Evolutionary conservation across 352 stramenopile genomes (phyloP).

Genomic region (Globisporangium recalcitrans): DNA sequence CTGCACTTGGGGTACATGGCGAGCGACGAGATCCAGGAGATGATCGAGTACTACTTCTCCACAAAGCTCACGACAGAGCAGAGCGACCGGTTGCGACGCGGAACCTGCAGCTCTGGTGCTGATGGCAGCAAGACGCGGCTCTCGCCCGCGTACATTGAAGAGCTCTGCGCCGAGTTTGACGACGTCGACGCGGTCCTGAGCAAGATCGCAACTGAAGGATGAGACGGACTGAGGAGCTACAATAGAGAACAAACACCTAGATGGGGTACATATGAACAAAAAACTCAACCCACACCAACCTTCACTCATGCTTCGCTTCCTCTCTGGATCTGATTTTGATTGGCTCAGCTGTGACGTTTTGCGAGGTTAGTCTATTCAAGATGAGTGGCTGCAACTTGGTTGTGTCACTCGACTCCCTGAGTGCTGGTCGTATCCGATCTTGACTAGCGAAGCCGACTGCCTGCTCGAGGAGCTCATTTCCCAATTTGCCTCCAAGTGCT

Average conservation of each 20-base stretch:
- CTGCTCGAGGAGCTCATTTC: slow-evolving; percentile 1
- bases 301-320: not conserved
- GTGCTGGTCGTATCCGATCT: not conserved
- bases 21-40: slow-evolving; percentile 29
- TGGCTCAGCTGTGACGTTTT: not conserved
- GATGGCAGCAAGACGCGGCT: not conserved
- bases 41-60: slow-evolving; percentile 59
- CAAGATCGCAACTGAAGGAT: slow-evolving; percentile 1
- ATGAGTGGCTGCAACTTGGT: not conserved
- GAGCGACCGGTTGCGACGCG: not conserved
- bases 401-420: not conserved
- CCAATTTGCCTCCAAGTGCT: not conserved
- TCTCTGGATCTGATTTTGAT: no score
- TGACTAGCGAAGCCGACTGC: no score
- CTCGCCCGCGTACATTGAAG: slow-evolving; percentile 10
- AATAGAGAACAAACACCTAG: not conserved
- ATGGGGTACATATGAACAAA: not conserved
- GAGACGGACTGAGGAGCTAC: not conserved
- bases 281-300: not conserved
- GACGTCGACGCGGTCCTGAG: slow-evolving; percentile 7
- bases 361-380: not conserved
- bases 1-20: slow-evolving; percentile 62
- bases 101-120: not conserved
- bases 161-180: slow-evolving; percentile 15
- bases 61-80: slow-evolving; percentile 24